Evolutionary conservation across 1,284 basidiomycete genomes (phyloP), one percentile per base, ranked within the genome.

Genomic region (Cryptococcus deneoformans): DNA sequence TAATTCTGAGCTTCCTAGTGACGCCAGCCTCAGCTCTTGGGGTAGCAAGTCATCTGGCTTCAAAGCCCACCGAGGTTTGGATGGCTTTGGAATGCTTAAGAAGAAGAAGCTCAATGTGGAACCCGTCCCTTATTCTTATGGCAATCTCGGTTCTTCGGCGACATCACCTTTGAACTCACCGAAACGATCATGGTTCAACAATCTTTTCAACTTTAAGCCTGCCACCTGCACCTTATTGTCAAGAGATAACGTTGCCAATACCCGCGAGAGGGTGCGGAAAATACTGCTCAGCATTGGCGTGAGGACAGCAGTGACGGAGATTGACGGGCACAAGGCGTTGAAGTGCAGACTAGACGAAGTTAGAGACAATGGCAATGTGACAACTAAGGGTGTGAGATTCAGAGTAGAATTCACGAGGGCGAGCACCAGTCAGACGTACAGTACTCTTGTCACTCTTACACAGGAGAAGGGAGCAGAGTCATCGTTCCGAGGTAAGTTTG

Each of bases 151-250:
- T 29, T 68, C 60, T 16, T 45, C 58, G 11, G 59, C 63, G 6
- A 63, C 60, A 49, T 40, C 39, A 35, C 54, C 4, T 16, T 42
- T 39, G 59, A 54, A 35, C 37, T 69, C 65, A 48, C 70, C 71
- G 40, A 89, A 87, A 73, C 85, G 88, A 50, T 86, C 85, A 57
- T 97, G 94, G 94, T 86, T 98, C 64, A 85, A 86, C 53, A 89
- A 87, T 62, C 83, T 96, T 48, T 95, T 97, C 83, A 88, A 86
- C 70, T 87, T 90, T 81, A 90, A 87, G 69, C 86, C 89, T 0
- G 80, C 84, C 14, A 82, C 80, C 12, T 86, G 86, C 73, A 75
- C 72, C 5, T 59, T 79, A 37, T 62, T 72, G 53, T 75, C 73
- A 10, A 65, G 65, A 44, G 68, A 73, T 49, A 75, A 71, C 54